Conservation (phyloP, 805 yeast species). For the Candida morakotiae region DNA sequence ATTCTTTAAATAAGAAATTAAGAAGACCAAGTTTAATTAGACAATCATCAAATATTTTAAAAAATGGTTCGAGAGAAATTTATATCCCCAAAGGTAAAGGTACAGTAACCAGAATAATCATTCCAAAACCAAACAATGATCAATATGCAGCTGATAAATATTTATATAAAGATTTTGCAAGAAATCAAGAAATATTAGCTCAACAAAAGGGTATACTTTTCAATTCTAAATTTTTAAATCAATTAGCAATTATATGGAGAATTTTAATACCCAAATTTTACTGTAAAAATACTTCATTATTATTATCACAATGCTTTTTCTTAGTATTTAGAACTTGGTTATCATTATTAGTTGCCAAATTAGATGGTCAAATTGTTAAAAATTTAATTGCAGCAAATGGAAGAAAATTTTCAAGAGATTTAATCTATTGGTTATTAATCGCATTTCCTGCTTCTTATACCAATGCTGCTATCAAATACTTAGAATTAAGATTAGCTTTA, state of each 20-base stretch:
- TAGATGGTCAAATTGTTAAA: slow-evolving; percentile 90
- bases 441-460: slow-evolving; percentile 94
- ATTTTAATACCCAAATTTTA: slow-evolving; percentile 74
- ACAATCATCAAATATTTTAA: slow-evolving; percentile 39
- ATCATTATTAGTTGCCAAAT: slow-evolving; percentile 76
- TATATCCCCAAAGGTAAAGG: slow-evolving; percentile 42
- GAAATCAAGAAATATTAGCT: slow-evolving; percentile 12
- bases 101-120: slow-evolving; percentile 28
- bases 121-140: slow-evolving; percentile 46
- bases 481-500: slow-evolving; percentile 71
- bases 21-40: slow-evolving; percentile 36
- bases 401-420: slow-evolving; percentile 66
- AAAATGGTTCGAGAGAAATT: slow-evolving; percentile 44
- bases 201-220: slow-evolving; percentile 18
- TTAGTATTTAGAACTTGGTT: slow-evolving; percentile 82
- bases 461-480: slow-evolving; percentile 80
- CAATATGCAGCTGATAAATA: slow-evolving; percentile 54
- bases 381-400: slow-evolving; percentile 83
- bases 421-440: slow-evolving; percentile 81
- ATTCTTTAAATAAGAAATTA: slow-evolving; percentile 17
- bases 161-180: slow-evolving; percentile 44
- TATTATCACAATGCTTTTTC: slow-evolving; percentile 69
- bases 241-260: slow-evolving; percentile 71
- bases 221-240: slow-evolving; percentile 66
- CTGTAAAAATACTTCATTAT: slow-evolving; percentile 61